Base-by-base conservation (phyloP, 805 yeast species). In the Dipodascus albidus region DNA sequence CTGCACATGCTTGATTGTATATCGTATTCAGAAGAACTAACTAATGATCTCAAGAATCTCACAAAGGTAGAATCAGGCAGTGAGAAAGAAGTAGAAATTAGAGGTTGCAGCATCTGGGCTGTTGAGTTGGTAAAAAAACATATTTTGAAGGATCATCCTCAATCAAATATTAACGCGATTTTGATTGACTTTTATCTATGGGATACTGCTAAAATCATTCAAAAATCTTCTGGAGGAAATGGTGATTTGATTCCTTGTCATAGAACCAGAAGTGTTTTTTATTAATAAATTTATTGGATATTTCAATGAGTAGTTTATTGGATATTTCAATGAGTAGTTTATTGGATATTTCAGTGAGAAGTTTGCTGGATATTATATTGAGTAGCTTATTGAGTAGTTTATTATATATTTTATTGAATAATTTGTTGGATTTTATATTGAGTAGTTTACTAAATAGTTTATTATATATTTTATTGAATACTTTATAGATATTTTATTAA, bases 151-250 rank as follows among this genome's bases (percentile, higher is more conserved):
- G 22, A 4, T 2, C 58, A 61, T 23, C 60, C 67, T 2, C 54
- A 54, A 1, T 51, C 52, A 3, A 47, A 49, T 1, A 54, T 67
- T 49, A 73, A 73, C 54, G 64, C 75, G 14, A 66, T 73, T 41
- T 62, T 72, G 22, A 60, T 71, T 8, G 76, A 73, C 57, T 73
- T 73, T 57, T 73, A 69, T 52, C 59, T 73, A 27, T 73, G 76
- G 76, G 76, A 73, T 52, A 63, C 73, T 2, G 77, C 76, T 19
- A 73, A 73, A 55, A 62, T 60, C 55, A 55, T 60, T 19, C 76
- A 73, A 57, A 38, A 31, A 22, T 31, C 53, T 14, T 23, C 47
- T 11, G 49, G 38, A 41, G 52, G 54, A 11, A 23, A 56, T 44
- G 49, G 54, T 44, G 55, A 60, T 15, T 38, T 60, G 3, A 58